Percentiles rank a stretch among this genome's conserved stretches.
These are phyloP conservation scores for Medicago lupulina DNA, from an alignment of 306 rosid species.

Conservation along the genomic window DNA sequence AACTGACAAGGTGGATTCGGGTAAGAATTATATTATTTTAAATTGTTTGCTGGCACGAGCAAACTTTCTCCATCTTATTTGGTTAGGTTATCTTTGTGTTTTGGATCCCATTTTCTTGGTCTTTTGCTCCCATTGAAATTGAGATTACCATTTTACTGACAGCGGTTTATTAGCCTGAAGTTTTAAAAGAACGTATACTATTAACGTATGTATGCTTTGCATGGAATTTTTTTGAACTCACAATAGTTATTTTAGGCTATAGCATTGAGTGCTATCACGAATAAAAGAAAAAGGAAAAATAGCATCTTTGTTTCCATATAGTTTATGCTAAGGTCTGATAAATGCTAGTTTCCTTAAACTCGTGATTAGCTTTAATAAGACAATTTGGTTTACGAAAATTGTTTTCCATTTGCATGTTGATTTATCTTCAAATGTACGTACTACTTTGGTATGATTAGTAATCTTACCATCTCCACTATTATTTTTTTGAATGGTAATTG, in stretches of 20 bases:
- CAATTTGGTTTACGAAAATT: slow-evolving; percentile 1
- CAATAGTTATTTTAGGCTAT: background rate
- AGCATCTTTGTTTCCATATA: background rate
- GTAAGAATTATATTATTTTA: slow-evolving; percentile 43
- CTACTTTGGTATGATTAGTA: background rate
- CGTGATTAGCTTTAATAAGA: background rate
- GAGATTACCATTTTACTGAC: background rate
- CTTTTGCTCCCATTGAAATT: slow-evolving; percentile 20
- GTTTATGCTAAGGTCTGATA: background rate
- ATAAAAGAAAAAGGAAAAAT: background rate
- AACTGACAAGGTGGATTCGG: slow-evolving; percentile 40
- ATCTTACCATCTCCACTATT: background rate
- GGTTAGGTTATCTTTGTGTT: slow-evolving; percentile 11
- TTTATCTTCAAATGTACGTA: slow-evolving; percentile 8
- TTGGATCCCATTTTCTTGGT: slow-evolving; percentile 23
- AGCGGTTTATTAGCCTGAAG: slow-evolving; percentile 18
- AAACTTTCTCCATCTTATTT: background rate
- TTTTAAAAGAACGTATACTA: background rate
- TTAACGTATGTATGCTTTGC: slow-evolving; percentile 14
- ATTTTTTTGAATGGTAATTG: background rate
- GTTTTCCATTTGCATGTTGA: background rate
- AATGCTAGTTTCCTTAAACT: slow-evolving; percentile 21
- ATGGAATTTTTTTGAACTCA: slow-evolving; percentile 26
- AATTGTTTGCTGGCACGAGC: slow-evolving; percentile 3
- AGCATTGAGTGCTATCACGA: background rate